Percentiles rank a stretch among this genome's conserved stretches.
These are phyloP conservation scores for Stylosanthes scabra DNA, from an alignment of 331 rosid species.

Conservation along the genomic window DNA sequence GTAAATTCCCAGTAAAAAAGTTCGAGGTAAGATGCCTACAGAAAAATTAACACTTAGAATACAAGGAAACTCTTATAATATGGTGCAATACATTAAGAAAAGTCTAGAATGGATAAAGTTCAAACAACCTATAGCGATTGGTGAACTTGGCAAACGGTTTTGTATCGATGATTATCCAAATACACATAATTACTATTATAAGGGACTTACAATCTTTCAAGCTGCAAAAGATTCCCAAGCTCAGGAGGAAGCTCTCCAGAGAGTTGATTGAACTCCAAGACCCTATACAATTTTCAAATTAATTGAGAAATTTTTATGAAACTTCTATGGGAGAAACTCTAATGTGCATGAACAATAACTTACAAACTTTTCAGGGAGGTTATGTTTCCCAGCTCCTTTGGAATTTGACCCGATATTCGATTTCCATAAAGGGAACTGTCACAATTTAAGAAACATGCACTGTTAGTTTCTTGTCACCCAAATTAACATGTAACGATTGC, in stretches of 20 bases:
- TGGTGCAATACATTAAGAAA: neutral
- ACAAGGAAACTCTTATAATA: neutral
- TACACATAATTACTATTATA: neutral
- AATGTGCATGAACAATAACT: conserved; percentile 22
- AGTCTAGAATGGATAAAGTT: neutral
- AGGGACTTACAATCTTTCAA: conserved; percentile 65
- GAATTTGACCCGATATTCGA: conserved; percentile 60
- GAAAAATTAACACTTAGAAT: conserved; percentile 1
- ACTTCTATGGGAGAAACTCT: neutral
- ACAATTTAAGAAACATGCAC: neutral
- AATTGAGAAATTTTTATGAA: neutral
- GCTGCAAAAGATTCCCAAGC: conserved; percentile 59
- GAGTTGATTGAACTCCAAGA: conserved; percentile 58
- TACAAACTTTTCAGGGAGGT: conserved; percentile 60
- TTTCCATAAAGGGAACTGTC: conserved; percentile 62
- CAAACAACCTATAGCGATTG: neutral
- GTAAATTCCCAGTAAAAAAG: conserved; percentile 71
- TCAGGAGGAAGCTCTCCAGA: conserved; percentile 69
- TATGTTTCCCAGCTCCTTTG: conserved; percentile 70
- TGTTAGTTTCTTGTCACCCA: neutral
- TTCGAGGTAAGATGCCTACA: conserved; percentile 69
- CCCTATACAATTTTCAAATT: conserved; percentile 46
- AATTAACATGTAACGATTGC: neutral
- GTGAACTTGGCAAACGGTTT: neutral
- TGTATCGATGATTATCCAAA: neutral